A percentile compares a stretch with the other conserved stretches of the same genome.
Evolutionary conservation across 805 yeast genomes (phyloP).

Genomic region (Barnettozyma sp.): DNA sequence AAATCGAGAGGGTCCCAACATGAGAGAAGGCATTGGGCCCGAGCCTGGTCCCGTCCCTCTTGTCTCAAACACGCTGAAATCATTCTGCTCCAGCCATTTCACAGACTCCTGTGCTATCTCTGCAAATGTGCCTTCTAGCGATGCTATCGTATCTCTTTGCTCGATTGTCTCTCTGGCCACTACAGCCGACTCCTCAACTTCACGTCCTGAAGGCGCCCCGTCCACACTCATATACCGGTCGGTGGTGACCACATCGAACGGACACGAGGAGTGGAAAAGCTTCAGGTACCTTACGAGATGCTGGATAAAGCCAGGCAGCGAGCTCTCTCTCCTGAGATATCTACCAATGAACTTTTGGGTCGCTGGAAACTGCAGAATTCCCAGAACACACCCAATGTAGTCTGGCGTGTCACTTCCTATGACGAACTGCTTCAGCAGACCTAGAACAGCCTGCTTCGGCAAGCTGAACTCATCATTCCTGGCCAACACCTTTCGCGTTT

Average conservation of each 20-base stretch:
- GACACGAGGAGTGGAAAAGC: conserved; percentile 31
- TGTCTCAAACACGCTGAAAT: conserved; percentile 37
- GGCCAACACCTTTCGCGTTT: conserved; percentile 21
- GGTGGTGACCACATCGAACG: conserved; percentile 37
- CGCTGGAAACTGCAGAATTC: conserved; percentile 22
- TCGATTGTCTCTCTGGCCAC: conserved; percentile 28
- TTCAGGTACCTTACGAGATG: conserved; percentile 33
- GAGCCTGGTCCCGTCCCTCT: conserved; percentile 14
- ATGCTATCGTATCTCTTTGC: conserved; percentile 29
- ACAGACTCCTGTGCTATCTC: conserved; percentile 30
- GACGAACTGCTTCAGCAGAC: conserved; percentile 11
- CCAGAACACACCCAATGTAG: conserved; percentile 19
- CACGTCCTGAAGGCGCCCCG: too few species aligned
- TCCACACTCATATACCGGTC: conserved; percentile 34
- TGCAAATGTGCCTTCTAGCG: conserved; percentile 33
- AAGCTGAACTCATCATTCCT: conserved; percentile 2
- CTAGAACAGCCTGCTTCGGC: conserved; percentile 6
- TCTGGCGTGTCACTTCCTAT: conserved; percentile 12
- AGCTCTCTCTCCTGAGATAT: conserved; percentile 16
- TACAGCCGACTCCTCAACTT: conserved; percentile 35
- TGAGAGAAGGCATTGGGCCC: conserved; percentile 16
- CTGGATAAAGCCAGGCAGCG: conserved; percentile 27
- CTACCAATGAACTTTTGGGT: conserved; percentile 24
- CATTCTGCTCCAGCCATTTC: conserved; percentile 28
- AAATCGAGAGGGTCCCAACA: conserved; percentile 44